Evolutionary conservation across 352 stramenopile genomes (phyloP).

Genomic region (Pythium sp.): DNA sequence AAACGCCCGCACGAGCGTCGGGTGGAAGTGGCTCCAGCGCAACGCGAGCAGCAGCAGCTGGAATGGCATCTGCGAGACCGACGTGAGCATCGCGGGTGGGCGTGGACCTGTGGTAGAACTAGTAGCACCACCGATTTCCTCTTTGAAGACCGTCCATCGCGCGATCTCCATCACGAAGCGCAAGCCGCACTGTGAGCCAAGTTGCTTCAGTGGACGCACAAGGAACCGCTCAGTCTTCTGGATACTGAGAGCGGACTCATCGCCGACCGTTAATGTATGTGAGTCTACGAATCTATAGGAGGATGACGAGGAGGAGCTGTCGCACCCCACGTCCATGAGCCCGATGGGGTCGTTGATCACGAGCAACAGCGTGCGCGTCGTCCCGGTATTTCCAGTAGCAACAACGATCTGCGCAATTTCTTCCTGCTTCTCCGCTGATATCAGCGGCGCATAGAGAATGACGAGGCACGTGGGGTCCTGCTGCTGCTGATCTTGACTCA

Average conservation of each 20-base stretch:
- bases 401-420: constrained; percentile 1
- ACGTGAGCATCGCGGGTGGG: constrained; percentile 30
- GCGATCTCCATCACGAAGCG: constrained; percentile 60
- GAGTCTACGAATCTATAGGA: constrained; percentile 8
- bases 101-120: not conserved
- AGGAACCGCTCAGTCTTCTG: constrained; percentile 15
- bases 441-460: constrained; percentile 11
- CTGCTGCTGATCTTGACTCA: not conserved
- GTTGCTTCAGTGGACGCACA: constrained; percentile 32
- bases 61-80: constrained; percentile 53
- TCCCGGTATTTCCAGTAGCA: too few species aligned
- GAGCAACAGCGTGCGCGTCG: constrained; percentile 14
- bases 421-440: not conserved
- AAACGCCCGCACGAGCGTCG: constrained; percentile 31
- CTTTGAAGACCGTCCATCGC: constrained; percentile 15
- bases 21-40: constrained; percentile 74
- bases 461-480: constrained; percentile 8
- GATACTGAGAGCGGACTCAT: not conserved
- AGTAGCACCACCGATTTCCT: not conserved
- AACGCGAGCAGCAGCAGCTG: constrained; percentile 64
- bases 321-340: constrained; percentile 4
- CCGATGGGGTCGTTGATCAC: constrained; percentile 11
- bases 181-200: constrained; percentile 46
- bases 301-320: not conserved
- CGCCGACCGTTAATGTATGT: not conserved